Percentiles rank a stretch among this genome's conserved stretches.
Conservation (phyloP, 2,329 filamentous ascomycete genomes). For the Diatrype stigma region DNA sequence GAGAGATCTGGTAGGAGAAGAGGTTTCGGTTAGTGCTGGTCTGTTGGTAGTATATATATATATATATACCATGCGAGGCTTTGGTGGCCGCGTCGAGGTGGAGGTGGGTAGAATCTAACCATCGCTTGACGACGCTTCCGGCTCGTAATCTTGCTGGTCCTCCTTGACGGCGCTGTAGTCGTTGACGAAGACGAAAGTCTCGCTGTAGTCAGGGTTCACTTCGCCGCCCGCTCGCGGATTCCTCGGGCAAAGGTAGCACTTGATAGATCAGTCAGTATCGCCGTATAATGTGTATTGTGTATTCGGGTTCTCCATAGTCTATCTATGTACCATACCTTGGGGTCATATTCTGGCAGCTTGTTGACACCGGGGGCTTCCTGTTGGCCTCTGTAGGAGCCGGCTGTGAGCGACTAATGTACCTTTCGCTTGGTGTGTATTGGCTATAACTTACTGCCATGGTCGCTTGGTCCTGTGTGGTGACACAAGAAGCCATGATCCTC, state of each 20-base stretch:
- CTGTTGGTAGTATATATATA: no score
- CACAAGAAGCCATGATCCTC: slow-evolving; percentile 87
- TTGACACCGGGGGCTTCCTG: slow-evolving; percentile 69
- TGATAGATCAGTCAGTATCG: slow-evolving; percentile 5
- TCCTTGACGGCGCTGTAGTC: slow-evolving; percentile 98
- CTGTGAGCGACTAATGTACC: slow-evolving; percentile 2
- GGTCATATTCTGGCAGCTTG: slow-evolving; percentile 75
- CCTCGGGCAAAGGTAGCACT: slow-evolving; percentile 93
- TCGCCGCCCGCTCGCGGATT: slow-evolving; percentile 88
- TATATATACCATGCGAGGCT: no score
- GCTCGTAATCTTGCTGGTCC: slow-evolving; percentile 73
- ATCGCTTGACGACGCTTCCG: slow-evolving; percentile 35
- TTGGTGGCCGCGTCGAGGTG: slow-evolving; percentile 4
- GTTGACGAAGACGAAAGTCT: slow-evolving; percentile 92
- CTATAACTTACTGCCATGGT: slow-evolving; percentile 84
- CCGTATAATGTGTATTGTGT: no score
- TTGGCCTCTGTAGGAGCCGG: slow-evolving; percentile 55
- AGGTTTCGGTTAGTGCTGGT: no score
- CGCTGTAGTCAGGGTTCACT: slow-evolving; percentile 77
- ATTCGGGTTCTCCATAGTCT: no score
- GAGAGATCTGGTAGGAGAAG: no score
- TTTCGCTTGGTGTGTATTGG: background rate
- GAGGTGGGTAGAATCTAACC: slow-evolving; percentile 11
- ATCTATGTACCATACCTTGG: slow-evolving; percentile 44
- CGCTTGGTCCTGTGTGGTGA: slow-evolving; percentile 95